Conservation (phyloP, 805 yeast species). For the Pichia paraexigua region DNA sequence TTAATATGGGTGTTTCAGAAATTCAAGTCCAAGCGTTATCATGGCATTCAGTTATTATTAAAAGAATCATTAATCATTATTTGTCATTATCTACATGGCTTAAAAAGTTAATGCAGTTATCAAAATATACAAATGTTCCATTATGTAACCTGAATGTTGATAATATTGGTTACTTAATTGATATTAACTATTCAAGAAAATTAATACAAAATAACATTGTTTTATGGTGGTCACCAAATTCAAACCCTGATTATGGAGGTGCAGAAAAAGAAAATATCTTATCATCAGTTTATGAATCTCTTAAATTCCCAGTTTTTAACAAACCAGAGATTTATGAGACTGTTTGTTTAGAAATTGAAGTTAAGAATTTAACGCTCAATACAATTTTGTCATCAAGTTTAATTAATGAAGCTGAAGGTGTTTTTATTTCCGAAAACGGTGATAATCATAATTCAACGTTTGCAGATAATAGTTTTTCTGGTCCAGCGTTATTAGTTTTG, state of each 20-base stretch:
- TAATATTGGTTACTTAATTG: slow-evolving; percentile 71
- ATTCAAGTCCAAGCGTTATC: slow-evolving; percentile 63
- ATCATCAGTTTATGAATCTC: slow-evolving; percentile 40
- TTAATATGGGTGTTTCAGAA: slow-evolving; percentile 53
- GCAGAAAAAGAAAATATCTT: slow-evolving; percentile 50
- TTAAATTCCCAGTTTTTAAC: slow-evolving; percentile 65
- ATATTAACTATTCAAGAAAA: slow-evolving; percentile 77
- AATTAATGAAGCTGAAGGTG: slow-evolving; percentile 83
- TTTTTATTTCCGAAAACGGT: slow-evolving; percentile 53
- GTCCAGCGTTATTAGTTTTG: slow-evolving; percentile 62
- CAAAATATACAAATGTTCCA: slow-evolving; percentile 76
- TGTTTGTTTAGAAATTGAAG: slow-evolving; percentile 68
- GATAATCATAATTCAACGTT: slow-evolving; percentile 33
- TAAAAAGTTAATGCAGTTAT: slow-evolving; percentile 50
- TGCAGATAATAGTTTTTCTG: slow-evolving; percentile 77
- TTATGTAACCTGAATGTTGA: slow-evolving; percentile 78
- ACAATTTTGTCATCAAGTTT: slow-evolving; percentile 79
- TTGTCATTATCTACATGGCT: slow-evolving; percentile 71
- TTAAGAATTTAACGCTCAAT: slow-evolving; percentile 76
- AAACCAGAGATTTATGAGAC: slow-evolving; percentile 73
- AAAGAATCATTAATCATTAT: slow-evolving; percentile 60
- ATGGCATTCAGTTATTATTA: slow-evolving; percentile 67
- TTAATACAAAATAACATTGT: slow-evolving; percentile 58
- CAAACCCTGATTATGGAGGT: slow-evolving; percentile 82
- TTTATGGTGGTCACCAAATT: slow-evolving; percentile 88